phyloP scores from a whole-genome alignment of 768 basidiomycete genomes.

The Scleroderma citrinum region DNA sequence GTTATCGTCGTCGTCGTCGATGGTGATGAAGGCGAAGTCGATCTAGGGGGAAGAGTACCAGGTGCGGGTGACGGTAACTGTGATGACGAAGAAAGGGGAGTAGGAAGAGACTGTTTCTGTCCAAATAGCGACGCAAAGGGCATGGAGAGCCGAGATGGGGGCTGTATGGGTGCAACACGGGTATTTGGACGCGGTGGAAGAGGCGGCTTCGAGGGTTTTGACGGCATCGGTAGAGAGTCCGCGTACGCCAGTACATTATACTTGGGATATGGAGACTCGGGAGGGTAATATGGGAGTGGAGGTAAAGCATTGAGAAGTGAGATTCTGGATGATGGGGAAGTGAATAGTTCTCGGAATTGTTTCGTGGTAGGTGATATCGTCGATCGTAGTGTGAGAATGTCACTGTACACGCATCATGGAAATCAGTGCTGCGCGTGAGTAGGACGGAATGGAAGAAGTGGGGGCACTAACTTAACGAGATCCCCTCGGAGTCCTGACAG shows the following conservation, averaged over 20 bases:
- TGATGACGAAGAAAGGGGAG: no score
- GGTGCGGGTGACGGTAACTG: no score
- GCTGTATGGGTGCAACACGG: constrained; percentile 12
- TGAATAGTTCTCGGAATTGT: constrained; percentile 34
- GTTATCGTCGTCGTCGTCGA: no score
- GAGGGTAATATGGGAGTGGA: constrained; percentile 41
- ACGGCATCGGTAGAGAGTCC: constrained; percentile 27
- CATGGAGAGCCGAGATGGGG: constrained; percentile 50
- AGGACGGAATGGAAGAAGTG: no score
- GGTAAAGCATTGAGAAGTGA: constrained; percentile 42
- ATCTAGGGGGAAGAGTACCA: no score
- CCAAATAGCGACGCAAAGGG: constrained; percentile 83
- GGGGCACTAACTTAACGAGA: constrained; percentile 43
- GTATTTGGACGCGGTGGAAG: constrained; percentile 33
- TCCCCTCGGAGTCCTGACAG: constrained; percentile 80
- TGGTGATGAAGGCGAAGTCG: no score
- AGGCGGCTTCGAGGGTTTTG: constrained; percentile 43
- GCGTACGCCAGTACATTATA: constrained; percentile 40
- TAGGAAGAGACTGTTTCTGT: no score
- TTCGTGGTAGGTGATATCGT: constrained; percentile 37
- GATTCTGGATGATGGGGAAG: constrained; percentile 28
- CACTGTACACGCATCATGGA: constrained; percentile 24
- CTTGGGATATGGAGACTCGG: constrained; percentile 42
- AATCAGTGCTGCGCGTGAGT: constrained; percentile 31
- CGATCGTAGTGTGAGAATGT: constrained; percentile 39